phyloP scores from a whole-genome alignment of 2,329 filamentous ascomycete genomes.

The Diaporthe ilicicola region DNA sequence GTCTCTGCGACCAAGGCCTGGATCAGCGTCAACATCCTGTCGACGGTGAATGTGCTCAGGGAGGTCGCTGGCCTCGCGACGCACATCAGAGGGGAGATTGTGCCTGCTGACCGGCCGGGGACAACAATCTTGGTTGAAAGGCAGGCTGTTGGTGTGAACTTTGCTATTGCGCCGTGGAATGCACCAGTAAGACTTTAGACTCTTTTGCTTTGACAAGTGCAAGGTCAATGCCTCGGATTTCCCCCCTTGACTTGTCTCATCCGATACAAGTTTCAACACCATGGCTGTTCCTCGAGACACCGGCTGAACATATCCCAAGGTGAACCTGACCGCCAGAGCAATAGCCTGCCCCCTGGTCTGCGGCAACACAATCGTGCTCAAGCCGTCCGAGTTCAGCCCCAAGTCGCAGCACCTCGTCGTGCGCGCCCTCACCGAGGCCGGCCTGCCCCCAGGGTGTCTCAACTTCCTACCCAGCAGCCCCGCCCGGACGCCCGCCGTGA shows the following conservation, averaged over 20 bases:
- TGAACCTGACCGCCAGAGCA: slow-evolving; percentile 40
- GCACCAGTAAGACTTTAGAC: slow-evolving; percentile 34
- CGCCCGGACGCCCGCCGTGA: slow-evolving; percentile 66
- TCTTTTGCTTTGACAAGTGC: background rate
- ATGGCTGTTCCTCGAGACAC: background rate
- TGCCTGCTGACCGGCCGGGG: slow-evolving; percentile 52
- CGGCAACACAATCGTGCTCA: slow-evolving; percentile 70
- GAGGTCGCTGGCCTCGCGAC: slow-evolving; percentile 52
- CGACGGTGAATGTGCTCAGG: slow-evolving; percentile 47
- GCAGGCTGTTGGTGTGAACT: slow-evolving; percentile 74
- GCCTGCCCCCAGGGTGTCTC: slow-evolving; percentile 70
- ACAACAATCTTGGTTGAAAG: slow-evolving; percentile 68
- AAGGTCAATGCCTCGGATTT: too few relatives aligned
- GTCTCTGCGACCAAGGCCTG: slow-evolving; percentile 43
- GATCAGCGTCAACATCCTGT: slow-evolving; percentile 47
- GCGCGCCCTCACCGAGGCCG: slow-evolving; percentile 68
- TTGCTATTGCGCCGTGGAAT: slow-evolving; percentile 76
- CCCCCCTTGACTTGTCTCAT: too few relatives aligned
- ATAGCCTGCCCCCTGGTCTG: slow-evolving; percentile 61
- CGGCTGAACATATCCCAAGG: slow-evolving; percentile 21
- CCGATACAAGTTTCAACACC: background rate
- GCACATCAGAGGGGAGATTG: slow-evolving; percentile 46
- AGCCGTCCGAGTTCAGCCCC: slow-evolving; percentile 68
- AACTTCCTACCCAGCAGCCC: slow-evolving; percentile 69
- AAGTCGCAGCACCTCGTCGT: slow-evolving; percentile 65